A percentile compares a stretch with the other conserved stretches of the same genome.
Evolutionary conservation across 192 early-diverging fungal species (phyloP).

Genomic region (Gigaspora rosea): DNA sequence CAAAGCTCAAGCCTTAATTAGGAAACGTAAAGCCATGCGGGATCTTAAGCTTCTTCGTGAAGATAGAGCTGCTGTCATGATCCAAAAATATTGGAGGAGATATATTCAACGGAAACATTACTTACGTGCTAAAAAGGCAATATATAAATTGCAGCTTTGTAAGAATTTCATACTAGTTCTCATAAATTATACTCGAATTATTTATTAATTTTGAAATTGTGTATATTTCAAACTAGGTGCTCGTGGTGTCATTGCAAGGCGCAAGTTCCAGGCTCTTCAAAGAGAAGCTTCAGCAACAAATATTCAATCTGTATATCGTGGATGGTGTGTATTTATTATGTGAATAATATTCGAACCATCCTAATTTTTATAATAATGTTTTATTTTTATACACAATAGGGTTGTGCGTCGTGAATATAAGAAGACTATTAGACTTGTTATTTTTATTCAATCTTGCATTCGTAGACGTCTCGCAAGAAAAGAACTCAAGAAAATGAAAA

Average conservation of each 20-base stretch:
- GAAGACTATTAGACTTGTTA: constrained; percentile 55
- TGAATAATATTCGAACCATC: background rate
- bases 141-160: constrained; percentile 64
- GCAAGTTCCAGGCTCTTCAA: constrained; percentile 56
- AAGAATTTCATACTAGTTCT: background rate
- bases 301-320: constrained; percentile 78
- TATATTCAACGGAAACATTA: constrained; percentile 58
- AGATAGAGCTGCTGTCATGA: constrained; percentile 66
- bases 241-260: constrained; percentile 70
- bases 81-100: constrained; percentile 77
- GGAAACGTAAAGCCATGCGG: constrained; percentile 63
- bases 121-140: constrained; percentile 45
- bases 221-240: constrained; percentile 26
- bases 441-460: constrained; percentile 80
- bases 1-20: constrained; percentile 64
- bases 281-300: constrained; percentile 67
- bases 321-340: constrained; percentile 39
- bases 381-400: background rate
- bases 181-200: no score
- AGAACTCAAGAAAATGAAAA: constrained; percentile 68
- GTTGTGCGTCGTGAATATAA: constrained; percentile 63
- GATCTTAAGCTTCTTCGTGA: constrained; percentile 57
- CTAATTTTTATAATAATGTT: background rate
- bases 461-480: constrained; percentile 74
- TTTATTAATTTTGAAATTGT: no score